Evolutionary conservation across 192 early-diverging fungal genomes (phyloP).

Genomic region (Coemansia sp.): DNA sequence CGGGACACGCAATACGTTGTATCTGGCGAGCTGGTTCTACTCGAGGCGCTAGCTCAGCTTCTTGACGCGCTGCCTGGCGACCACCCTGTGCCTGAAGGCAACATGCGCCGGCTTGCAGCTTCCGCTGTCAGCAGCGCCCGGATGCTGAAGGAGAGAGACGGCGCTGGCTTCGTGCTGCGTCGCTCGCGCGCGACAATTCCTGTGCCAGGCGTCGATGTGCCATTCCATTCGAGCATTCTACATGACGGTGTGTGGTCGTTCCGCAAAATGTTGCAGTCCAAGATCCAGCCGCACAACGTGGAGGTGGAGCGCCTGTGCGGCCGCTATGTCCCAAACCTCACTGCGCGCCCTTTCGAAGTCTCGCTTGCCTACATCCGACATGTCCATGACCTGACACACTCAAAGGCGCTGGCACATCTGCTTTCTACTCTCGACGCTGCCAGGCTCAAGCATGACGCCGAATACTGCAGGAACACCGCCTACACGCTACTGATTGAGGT

Average conservation of each 20-base stretch:
- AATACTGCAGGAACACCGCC: conserved; percentile 74
- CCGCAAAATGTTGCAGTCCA: conserved; percentile 79
- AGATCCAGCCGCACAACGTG: conserved; percentile 72
- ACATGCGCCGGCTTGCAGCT: conserved; percentile 67
- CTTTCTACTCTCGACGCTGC: conserved; percentile 70
- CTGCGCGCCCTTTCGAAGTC: conserved; percentile 84
- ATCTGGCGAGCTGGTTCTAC: conserved; percentile 77
- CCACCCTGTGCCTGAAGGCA: conserved; percentile 61
- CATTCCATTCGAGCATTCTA: conserved; percentile 93
- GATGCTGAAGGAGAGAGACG: conserved; percentile 47
- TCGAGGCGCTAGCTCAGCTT: conserved; percentile 75
- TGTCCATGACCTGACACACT: conserved; percentile 73
- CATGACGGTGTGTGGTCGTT: conserved; percentile 82
- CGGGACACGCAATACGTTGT: conserved; percentile 92
- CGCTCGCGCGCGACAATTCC: conserved; percentile 90
- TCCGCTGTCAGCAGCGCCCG: conserved; percentile 50
- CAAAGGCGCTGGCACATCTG: conserved; percentile 65
- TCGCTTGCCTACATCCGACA: conserved; percentile 71
- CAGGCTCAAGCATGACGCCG: conserved; percentile 63
- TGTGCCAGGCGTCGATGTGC: conserved; percentile 89
- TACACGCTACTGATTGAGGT: conserved; percentile 87
- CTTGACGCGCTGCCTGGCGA: conserved; percentile 72
- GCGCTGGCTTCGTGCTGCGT: conserved; percentile 63
- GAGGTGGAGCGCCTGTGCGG: conserved; percentile 69
- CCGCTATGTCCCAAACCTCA: conserved; percentile 95